Conservation (phyloP, 1,284 basidiomycete species). For the Cutaneotrichosporon arboriforme region DNA sequence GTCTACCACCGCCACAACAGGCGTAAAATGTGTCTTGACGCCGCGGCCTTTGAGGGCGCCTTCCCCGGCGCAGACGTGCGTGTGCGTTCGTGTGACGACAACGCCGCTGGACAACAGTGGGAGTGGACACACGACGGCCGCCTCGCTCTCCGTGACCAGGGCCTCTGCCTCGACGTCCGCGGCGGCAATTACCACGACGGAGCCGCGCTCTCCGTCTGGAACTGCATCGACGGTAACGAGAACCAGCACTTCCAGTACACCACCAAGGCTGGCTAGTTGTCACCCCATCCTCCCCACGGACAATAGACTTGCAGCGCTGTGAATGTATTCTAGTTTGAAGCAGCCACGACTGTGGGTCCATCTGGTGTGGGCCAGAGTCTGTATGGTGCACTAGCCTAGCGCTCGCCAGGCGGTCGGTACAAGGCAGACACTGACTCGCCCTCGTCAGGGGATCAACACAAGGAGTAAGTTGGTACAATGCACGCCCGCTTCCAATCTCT, state of each 20-base stretch:
- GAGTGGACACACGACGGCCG: slow-evolving; percentile 11
- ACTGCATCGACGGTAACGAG: slow-evolving; percentile 14
- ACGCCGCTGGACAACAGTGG: slow-evolving; percentile 4
- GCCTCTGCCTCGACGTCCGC: slow-evolving; percentile 11
- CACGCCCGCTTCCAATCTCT: no score
- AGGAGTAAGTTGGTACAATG: no score
- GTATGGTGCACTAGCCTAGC: no score
- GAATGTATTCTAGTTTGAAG: no score
- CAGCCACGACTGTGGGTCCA: no score
- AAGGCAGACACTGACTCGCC: no score
- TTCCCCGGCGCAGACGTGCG: not conserved
- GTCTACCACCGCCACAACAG: not conserved
- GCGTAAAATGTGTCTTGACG: not conserved
- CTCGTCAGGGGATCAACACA: no score
- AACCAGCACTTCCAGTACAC: slow-evolving; percentile 9
- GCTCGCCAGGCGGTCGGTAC: no score
- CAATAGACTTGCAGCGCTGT: no score
- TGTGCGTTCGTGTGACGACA: not conserved
- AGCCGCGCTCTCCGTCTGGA: slow-evolving; percentile 20
- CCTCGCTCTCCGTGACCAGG: slow-evolving; percentile 4
- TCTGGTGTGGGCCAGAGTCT: no score
- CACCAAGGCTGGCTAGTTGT: no score
- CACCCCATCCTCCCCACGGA: no score
- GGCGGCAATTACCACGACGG: not conserved
- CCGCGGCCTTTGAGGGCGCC: not conserved